Percentiles rank a stretch among this genome's conserved stretches.
Conservation (phyloP, 306 rosid species). For the Mimosa bimucronata region DNA sequence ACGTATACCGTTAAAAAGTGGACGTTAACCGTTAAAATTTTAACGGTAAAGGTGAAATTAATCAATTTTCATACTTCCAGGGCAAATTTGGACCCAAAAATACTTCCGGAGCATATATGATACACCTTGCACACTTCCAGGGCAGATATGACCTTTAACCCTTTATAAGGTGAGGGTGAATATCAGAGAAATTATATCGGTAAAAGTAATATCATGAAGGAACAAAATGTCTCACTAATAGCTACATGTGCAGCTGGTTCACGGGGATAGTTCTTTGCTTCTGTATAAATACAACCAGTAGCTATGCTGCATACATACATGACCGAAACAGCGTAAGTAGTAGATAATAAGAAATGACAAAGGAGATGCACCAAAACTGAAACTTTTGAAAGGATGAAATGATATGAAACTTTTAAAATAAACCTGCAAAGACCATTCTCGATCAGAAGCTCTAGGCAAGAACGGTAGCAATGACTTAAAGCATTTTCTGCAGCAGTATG, state of each 20-base stretch:
- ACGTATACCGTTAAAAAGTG: no score
- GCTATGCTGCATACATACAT: conserved; percentile 78
- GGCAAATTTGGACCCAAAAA: no score
- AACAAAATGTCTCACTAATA: conserved; percentile 72
- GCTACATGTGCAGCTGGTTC: conserved; percentile 99
- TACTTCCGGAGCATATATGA: no score
- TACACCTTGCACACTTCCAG: no score
- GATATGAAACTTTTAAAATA: conserved; percentile 33
- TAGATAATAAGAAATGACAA: conserved; percentile 35
- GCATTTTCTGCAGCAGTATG: conserved; percentile 99
- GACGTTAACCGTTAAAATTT: no score
- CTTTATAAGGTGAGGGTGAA: conserved; percentile 27
- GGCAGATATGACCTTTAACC: no score
- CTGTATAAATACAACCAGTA: conserved; percentile 89
- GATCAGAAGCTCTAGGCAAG: conserved; percentile 94
- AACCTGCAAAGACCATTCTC: conserved; percentile 89
- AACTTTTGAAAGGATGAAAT: conserved; percentile 30
- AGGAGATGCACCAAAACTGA: conserved; percentile 20
- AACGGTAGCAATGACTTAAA: conserved; percentile 96
- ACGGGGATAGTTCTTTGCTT: conserved; percentile 94
- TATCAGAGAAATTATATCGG: conserved; percentile 25
- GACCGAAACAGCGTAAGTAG: conserved; percentile 37
- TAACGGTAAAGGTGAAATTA: no score
- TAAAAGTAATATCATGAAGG: conserved; percentile 36
- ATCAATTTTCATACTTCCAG: no score